phyloP scores from a whole-genome alignment of 495 filamentous ascomycete species.

The Halenospora varia region DNA sequence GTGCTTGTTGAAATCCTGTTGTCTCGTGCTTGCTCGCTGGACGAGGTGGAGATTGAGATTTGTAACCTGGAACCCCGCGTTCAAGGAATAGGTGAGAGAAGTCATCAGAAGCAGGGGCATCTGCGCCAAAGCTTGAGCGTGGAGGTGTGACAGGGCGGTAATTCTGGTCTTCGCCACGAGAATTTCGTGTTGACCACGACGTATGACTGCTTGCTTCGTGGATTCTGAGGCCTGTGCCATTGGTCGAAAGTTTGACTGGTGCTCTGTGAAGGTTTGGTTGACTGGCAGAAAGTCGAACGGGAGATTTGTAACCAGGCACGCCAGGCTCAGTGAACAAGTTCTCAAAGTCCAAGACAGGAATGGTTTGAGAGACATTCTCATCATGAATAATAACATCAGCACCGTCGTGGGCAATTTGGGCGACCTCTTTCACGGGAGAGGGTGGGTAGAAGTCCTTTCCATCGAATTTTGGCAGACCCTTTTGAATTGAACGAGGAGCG shows the following conservation, averaged over 20 bases:
- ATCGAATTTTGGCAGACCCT: conserved; percentile 51
- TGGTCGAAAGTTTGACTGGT: background rate
- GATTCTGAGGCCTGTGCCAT: background rate
- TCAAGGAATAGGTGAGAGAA: conserved; percentile 8
- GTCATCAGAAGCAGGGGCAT: background rate
- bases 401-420: background rate
- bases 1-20: background rate
- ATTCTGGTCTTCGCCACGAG: background rate
- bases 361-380: background rate
- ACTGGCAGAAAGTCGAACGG: background rate
- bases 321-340: conserved; percentile 17
- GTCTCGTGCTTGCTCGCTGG: background rate
- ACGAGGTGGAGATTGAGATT: background rate
- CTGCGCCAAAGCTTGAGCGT: background rate
- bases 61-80: conserved; percentile 3
- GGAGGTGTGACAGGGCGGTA: background rate
- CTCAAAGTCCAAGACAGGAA: background rate
- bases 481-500: conserved; percentile 33
- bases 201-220: background rate
- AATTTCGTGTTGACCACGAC: background rate
- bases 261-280: background rate
- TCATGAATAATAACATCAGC: background rate
- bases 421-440: conserved; percentile 38
- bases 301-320: conserved; percentile 12
- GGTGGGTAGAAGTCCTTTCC: conserved; percentile 54